phyloP scores from a whole-genome alignment of 2,329 filamentous ascomycete species.

The Nothomitra cinnamomea region DNA sequence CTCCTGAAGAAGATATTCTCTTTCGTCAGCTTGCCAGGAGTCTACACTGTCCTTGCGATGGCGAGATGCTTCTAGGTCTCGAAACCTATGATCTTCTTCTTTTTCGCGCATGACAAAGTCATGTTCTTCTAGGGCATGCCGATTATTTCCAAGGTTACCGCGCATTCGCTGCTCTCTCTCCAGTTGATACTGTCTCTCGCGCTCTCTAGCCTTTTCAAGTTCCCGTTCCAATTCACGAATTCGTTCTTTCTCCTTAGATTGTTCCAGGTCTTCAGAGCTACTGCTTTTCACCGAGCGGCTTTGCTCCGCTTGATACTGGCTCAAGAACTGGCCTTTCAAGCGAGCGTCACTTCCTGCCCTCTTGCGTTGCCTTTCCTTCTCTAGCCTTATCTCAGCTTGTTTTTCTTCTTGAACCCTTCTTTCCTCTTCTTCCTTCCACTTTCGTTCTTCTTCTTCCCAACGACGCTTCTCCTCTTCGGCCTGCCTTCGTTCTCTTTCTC shows the following conservation, averaged over 20 bases:
- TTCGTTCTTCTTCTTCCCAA: slow-evolving; percentile 36
- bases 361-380: slow-evolving; percentile 46
- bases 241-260: slow-evolving; percentile 42
- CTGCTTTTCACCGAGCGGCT: slow-evolving; percentile 22
- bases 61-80: neutral
- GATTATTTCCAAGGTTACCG: slow-evolving; percentile 21
- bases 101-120: slow-evolving; percentile 1
- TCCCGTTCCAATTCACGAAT: slow-evolving; percentile 67
- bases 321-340: slow-evolving; percentile 68
- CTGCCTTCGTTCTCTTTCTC: slow-evolving; percentile 33
- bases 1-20: slow-evolving; percentile 42
- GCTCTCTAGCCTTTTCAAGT: slow-evolving; percentile 48
- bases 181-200: slow-evolving; percentile 45
- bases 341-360: slow-evolving; percentile 45
- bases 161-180: slow-evolving; percentile 28
- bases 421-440: slow-evolving; percentile 36
- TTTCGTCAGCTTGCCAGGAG: slow-evolving; percentile 31
- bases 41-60: slow-evolving; percentile 3
- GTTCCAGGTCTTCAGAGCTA: slow-evolving; percentile 25
- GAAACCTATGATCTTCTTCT: neutral
- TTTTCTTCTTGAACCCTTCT: slow-evolving; percentile 36
- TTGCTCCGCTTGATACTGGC: slow-evolving; percentile 68
- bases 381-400: slow-evolving; percentile 49
- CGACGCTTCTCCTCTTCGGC: slow-evolving; percentile 29
- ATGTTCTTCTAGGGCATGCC: slow-evolving; percentile 9